Base-by-base conservation (phyloP, 2,329 filamentous ascomycete genomes). In the Alternaria viburni region DNA sequence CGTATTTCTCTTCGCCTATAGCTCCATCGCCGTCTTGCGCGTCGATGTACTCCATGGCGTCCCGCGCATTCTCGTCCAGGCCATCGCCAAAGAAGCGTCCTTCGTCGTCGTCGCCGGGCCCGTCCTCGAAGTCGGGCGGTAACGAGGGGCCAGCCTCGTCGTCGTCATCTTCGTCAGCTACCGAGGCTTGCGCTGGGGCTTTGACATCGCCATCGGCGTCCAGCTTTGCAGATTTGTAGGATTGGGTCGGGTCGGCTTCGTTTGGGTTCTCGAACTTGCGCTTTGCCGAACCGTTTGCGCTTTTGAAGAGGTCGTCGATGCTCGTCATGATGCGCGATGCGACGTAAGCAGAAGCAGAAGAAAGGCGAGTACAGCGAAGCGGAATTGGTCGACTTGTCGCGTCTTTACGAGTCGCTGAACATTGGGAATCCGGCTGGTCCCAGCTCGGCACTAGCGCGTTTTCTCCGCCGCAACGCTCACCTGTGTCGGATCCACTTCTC, bases 11-110 rank as follows among this genome's bases (percentile, higher is more conserved):
- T 1, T 88, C 86, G 67, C 83, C 80, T 71, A 81, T 82, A 28
- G 78, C 76, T 19, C 84, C 84, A 25, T 83, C 85, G 52, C 83
- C 83, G 56, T 90, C 89, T 69, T 88, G 85, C 61, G 87, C 84
- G 66, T 97, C 93, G 66, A 99, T 88, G 76, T 91, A 98, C 80
- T 98, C 92, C 74, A 99, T 86, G 19, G 96, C 92, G 71, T 93
- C 88, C 3, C 89, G 90, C 69, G 96, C 93, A 69, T 93, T 87
- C 61, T 90, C 86, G 25, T 91, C 93, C 72, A 99, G 91, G 32
- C 96, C 96, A 57, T 93, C 92, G 46, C 95, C 96, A 73, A 97
- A 99, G 83, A 99, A 99, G 11, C 96, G 90, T 1, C 95, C 96
- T 68, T 97, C 96, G 57, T 97, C 93, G 72, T 97, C 94, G 58